Conservation (phyloP, 2,329 filamentous ascomycete species). For the Metarhizium album region DNA sequence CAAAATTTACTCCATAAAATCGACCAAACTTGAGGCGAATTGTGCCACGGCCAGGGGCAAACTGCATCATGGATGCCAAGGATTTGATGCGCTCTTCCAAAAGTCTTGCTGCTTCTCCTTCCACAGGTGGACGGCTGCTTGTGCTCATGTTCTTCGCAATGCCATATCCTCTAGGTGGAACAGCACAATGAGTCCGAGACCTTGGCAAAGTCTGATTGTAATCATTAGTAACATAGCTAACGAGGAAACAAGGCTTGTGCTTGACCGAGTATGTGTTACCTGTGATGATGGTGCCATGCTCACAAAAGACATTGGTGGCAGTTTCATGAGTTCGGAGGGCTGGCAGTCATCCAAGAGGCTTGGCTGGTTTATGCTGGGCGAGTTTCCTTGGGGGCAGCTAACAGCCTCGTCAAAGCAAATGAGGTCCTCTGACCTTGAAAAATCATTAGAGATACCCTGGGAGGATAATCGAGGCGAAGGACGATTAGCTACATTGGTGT, state of each 20-base stretch:
- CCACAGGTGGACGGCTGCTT: background rate
- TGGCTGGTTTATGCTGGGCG: background rate
- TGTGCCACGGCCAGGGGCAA: conserved; percentile 14
- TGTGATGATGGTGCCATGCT: background rate
- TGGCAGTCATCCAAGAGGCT: conserved; percentile 1
- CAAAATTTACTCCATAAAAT: conserved; percentile 15
- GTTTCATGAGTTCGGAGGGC: background rate
- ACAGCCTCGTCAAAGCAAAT: background rate
- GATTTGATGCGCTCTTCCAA: conserved; percentile 7
- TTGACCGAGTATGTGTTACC: background rate
- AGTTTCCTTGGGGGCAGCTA: background rate
- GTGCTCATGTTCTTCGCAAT: background rate
- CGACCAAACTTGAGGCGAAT: conserved; percentile 19
- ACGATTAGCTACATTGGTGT: background rate
- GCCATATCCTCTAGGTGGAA: background rate
- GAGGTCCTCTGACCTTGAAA: background rate
- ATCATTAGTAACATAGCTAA: background rate
- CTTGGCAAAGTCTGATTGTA: background rate
- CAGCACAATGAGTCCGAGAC: background rate
- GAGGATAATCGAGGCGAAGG: conserved; percentile 2
- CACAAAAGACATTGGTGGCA: background rate
- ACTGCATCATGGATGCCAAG: conserved; percentile 12
- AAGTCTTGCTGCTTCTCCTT: background rate
- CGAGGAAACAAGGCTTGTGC: background rate
- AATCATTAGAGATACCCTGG: background rate